Evolutionary conservation across 305 asterid species (phyloP).

Genomic region (Solanum aculeatissimum): DNA sequence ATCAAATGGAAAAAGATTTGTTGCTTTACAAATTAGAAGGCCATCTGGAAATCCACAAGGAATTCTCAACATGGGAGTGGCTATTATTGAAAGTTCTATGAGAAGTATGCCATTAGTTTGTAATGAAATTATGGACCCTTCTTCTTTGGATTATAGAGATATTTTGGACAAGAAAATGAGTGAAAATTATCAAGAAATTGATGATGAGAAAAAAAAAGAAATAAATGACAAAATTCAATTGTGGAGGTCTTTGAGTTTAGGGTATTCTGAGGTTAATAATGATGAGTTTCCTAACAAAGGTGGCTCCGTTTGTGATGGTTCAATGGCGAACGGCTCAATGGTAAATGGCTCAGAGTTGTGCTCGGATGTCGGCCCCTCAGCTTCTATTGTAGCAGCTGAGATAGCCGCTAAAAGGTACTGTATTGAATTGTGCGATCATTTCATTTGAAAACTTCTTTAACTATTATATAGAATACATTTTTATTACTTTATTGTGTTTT

Average conservation of each 20-base stretch:
- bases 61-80: slow-evolving; percentile 54
- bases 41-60: slow-evolving; percentile 63
- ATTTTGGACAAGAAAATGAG: not conserved
- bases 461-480: not conserved
- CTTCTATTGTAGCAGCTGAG: slow-evolving; percentile 71
- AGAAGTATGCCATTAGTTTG: slow-evolving; percentile 26
- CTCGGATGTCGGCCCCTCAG: slow-evolving; percentile 80
- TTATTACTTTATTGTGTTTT: not conserved
- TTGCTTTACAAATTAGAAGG: slow-evolving; percentile 55
- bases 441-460: not conserved
- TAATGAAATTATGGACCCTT: not conserved
- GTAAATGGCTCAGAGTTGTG: slow-evolving; percentile 47
- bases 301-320: slow-evolving; percentile 24
- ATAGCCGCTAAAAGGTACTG: slow-evolving; percentile 15
- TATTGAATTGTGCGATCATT: no score
- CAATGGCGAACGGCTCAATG: slow-evolving; percentile 21
- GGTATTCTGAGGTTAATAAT: not conserved
- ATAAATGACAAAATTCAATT: slow-evolving; percentile 1
- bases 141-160: not conserved
- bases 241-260: slow-evolving; percentile 15
- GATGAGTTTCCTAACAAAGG: slow-evolving; percentile 9
- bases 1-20: slow-evolving; percentile 22
- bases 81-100: slow-evolving; percentile 35
- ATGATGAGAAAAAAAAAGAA: not conserved
- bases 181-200: not conserved